Evolutionary conservation across 2,329 filamentous ascomycete species (phyloP), one percentile per base, ranked within the genome.

Genomic region (Paecilomyces variotii): DNA sequence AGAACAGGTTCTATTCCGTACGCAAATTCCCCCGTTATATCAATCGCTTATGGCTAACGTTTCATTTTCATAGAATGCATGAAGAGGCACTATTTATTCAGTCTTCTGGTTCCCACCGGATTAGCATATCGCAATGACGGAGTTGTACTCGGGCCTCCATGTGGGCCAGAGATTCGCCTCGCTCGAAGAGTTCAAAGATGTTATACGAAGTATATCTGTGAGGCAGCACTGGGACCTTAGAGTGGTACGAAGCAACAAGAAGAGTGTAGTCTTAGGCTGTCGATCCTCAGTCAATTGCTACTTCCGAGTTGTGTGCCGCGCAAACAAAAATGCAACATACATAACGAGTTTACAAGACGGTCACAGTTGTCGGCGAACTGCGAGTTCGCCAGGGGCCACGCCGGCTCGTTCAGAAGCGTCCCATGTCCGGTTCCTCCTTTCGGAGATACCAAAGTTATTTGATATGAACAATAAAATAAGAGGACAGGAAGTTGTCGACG

Each of bases 221-320:
- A 65, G 71, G 24, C 73, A 75, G 51, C 71, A 74, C 58, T 75
- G 73, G 73, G 72, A 75, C 58, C 69, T 75, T 45, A 70, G 73
- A 32, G 73, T 75, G 39, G 67, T 70, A 54, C 68, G 73, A 53
- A 75, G 73, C 64, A 75, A 75, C 59, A 74, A 73, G 60, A 74
- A 75, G 56, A 74, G 72, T 52, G 73, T 75, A 55, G 72, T 75
- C n/a, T 68, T 75, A 56, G 72, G 72, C 32, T 75, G 73, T 62
- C 71, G 73, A 52, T 74, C 73, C 5, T 72, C 70, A 30, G 59
- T 64, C 61, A 74, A 70, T 66, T 75, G 73, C 62, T 72, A 65
- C 57, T 75, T 75, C 59, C 73, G 73, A 14, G 73, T 73, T 35
- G 72, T 75, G 57, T 74, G 73, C 61, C 73, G 73, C 54, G 69